phyloP scores from a whole-genome alignment of 176 grass and related monocot species.

The Carex cristatella region DNA sequence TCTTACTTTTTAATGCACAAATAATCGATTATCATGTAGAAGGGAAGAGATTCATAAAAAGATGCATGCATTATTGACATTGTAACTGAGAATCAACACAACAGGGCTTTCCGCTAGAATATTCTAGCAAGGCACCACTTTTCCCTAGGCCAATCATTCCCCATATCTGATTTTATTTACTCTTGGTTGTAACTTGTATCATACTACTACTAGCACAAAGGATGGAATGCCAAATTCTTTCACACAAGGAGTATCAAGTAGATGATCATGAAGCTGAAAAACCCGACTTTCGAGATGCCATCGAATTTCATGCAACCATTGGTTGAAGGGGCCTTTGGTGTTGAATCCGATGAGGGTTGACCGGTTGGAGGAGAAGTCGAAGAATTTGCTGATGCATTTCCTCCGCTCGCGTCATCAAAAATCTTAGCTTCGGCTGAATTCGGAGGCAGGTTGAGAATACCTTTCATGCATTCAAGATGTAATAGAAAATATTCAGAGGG shows the following conservation, averaged over 20 bases:
- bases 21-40: background rate
- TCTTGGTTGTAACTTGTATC: background rate
- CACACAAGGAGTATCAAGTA: background rate
- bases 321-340: background rate
- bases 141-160: background rate
- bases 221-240: background rate
- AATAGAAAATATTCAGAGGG: background rate
- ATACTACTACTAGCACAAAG: background rate
- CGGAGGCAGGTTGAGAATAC: conserved; percentile 27
- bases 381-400: background rate
- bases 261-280: background rate
- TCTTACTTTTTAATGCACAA: background rate
- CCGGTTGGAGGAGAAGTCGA: background rate
- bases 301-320: background rate
- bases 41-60: background rate
- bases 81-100: background rate
- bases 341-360: conserved; percentile 8
- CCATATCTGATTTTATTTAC: conserved; percentile 6
- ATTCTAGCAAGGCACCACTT: background rate
- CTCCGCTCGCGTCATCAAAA: conserved; percentile 4
- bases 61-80: background rate
- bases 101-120: background rate
- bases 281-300: background rate
- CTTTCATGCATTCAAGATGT: conserved; percentile 14
- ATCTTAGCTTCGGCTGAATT: conserved; percentile 25